Conservation (phyloP, 2,329 filamentous ascomycete species). For the Ophiostoma fasciatum region DNA sequence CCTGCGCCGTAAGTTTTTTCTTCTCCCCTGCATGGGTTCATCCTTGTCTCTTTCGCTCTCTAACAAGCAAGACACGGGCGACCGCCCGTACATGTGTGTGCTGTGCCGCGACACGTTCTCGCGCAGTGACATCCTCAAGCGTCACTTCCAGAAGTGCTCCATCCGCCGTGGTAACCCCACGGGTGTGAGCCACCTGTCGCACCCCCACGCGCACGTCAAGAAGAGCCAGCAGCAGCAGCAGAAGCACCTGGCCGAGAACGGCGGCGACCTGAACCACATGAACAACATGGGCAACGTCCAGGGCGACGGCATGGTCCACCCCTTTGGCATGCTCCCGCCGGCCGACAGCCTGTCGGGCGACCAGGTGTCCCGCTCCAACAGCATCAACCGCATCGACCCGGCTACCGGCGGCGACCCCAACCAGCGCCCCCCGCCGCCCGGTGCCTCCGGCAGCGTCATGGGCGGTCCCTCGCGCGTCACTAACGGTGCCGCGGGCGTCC, state of each 20-base stretch:
- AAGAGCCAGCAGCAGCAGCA: conserved; percentile 47
- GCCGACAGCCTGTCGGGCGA: conserved; percentile 41
- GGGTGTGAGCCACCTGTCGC: conserved; percentile 83
- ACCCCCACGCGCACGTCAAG: conserved; percentile 80
- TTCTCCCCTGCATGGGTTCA: conserved; percentile 2
- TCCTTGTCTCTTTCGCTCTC: conserved; percentile 17
- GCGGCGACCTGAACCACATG: conserved; percentile 41
- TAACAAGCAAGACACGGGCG: conserved; percentile 63
- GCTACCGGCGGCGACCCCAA: conserved; percentile 33
- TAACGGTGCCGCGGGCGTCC: conserved; percentile 8
- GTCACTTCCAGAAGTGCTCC: conserved; percentile 98
- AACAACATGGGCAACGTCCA: conserved; percentile 45
- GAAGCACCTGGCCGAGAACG: conserved; percentile 35
- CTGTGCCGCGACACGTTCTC: conserved; percentile 97
- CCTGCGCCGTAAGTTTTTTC: conserved; percentile 65
- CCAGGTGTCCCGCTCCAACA: conserved; percentile 41
- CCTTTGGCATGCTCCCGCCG: conserved; percentile 27
- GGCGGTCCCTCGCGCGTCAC: conserved; percentile 5
- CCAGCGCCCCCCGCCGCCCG: conserved; percentile 25
- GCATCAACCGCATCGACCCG: conserved; percentile 43
- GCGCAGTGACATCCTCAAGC: conserved; percentile 93
- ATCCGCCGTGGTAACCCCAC: conserved; percentile 92
- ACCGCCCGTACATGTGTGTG: conserved; percentile 96
- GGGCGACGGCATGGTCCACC: conserved; percentile 36
- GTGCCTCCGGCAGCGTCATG: conserved; percentile 6